Conservation (phyloP, 106 monocot species). For the Dioscorea alata region DNA sequence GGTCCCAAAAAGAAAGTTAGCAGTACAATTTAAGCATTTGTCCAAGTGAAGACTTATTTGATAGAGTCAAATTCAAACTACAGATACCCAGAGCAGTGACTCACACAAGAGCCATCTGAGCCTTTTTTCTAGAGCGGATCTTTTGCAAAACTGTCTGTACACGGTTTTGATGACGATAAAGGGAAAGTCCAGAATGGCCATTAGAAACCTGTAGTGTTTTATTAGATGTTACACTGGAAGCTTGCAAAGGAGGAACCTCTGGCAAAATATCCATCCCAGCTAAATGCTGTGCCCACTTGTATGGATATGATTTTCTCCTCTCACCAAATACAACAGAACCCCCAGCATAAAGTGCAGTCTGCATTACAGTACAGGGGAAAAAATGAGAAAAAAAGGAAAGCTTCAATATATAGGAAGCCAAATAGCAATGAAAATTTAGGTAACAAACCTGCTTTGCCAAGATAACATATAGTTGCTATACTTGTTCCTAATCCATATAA, state of each 20-base stretch:
- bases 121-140: conserved; percentile 85
- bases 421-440: too few relatives aligned
- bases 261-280: conserved; percentile 95
- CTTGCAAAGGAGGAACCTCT: conserved; percentile 52
- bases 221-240: conserved; percentile 12
- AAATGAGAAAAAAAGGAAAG: too few relatives aligned
- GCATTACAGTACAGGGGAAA: conserved; percentile 9
- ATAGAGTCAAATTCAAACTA: conserved; percentile 8
- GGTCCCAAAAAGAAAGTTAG: conserved; percentile 3
- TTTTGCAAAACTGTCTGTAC: conserved; percentile 75
- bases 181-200: conserved; percentile 52
- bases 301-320: conserved; percentile 60
- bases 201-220: conserved; percentile 12
- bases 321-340: conserved; percentile 47
- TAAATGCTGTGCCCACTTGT: conserved; percentile 97
- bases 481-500: too few relatives aligned
- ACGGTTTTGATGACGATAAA: conserved; percentile 89
- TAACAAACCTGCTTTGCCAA: too few relatives aligned
- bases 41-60: conserved; percentile 8
- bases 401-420: too few relatives aligned
- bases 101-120: conserved; percentile 97
- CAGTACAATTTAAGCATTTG: conserved; percentile 17
- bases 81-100: conserved; percentile 53
- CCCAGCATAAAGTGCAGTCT: conserved; percentile 71
- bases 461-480: too few relatives aligned